Evolutionary conservation across 2,329 filamentous ascomycete genomes (phyloP), one percentile per base, ranked within the genome.

Genomic region (Diplocarpon mali): DNA sequence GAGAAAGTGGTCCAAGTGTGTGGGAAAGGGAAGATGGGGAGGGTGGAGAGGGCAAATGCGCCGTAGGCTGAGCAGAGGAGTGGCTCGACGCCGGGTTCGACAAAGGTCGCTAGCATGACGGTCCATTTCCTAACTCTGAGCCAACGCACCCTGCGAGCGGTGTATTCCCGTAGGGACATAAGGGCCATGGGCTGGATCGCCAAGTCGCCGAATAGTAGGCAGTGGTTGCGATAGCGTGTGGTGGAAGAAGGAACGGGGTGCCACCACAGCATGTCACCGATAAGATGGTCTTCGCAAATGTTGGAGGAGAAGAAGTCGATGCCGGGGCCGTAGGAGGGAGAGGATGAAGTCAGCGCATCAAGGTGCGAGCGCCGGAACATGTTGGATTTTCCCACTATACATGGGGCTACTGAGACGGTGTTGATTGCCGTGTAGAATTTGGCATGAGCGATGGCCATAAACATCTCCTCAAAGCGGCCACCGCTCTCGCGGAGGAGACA

Each of bases 361-460:
- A 98, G 77, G 58, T 98, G 90, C 0, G 86, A 85, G 50, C 84
- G 85, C 47, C 92, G 84, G 66, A 96, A 98, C 89, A 98, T 96
- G 67, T 93, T 96, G 58, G 87, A 94, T 68, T 98, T 98, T 40
- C 92, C 92, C 16, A 96, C 83, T 46, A 94, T 83, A 64, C 92
- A 98, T 8, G 93, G 92, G 0, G 92, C 92, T 42, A 96, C 68
- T 3, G 84, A 75, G 13, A 95, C 86, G 0, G 86, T 85, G 65
- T 96, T 96, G 72, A 98, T 98, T 49, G 90, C 92, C 8, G 83
- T 83, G 68, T 98, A 98, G 71, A 98, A 96, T 62, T 98, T 98
- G 56, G 88, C 87, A 63, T 98, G 92, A 0, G 87, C 79, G 0
- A 88, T 92, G 0, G 87, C 82, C 73, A 98, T 84, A 67, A 96